Percentiles rank a stretch among this genome's conserved stretches.
phyloP scores from a whole-genome alignment of 1,284 basidiomycete species.

The Pseudozyma flocculosa region DNA sequence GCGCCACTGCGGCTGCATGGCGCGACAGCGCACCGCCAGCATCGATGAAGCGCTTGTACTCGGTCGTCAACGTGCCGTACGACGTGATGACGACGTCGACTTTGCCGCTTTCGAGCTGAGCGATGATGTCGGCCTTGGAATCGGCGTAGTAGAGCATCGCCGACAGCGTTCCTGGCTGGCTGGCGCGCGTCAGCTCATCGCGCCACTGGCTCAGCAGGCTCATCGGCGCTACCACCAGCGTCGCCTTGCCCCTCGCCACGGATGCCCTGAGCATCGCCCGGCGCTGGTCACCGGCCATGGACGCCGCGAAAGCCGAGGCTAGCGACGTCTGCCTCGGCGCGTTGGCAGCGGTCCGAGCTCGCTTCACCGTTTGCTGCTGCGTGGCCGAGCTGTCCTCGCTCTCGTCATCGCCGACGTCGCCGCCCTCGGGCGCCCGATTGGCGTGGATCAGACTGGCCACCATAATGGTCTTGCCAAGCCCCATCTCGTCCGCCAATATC shows the following conservation, averaged over 20 bases:
- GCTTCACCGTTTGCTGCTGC: conserved; percentile 4
- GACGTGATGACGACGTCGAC: conserved; percentile 81
- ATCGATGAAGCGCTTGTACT: conserved; percentile 44
- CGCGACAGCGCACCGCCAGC: conserved; percentile 22
- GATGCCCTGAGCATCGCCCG: conserved; percentile 27
- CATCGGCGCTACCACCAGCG: conserved; percentile 89
- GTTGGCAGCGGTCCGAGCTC: conserved; percentile 1
- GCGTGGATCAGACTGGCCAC: conserved; percentile 85
- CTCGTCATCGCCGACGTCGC: conserved; percentile 21
- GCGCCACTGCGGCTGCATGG: conserved; percentile 15
- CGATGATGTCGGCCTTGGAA: conserved; percentile 73
- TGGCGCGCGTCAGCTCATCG: conserved; percentile 72
- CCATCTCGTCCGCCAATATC: conserved; percentile 77
- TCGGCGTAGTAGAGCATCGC: conserved; percentile 74
- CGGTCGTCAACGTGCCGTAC: conserved; percentile 66
- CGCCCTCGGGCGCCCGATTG: conserved; percentile 59
- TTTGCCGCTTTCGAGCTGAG: conserved; percentile 63
- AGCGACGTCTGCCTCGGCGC: conserved; percentile 44
- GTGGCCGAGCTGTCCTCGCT: conserved; percentile 10
- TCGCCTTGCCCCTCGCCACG: conserved; percentile 61
- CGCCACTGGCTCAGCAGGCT: conserved; percentile 88
- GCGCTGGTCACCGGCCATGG: conserved; percentile 10
- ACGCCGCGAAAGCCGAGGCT: conserved; percentile 38
- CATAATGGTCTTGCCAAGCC: conserved; percentile 98
- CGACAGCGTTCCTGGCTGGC: conserved; percentile 65